Base-by-base conservation (phyloP, 768 basidiomycete species). In the Macrolepiota fuliginosa region DNA sequence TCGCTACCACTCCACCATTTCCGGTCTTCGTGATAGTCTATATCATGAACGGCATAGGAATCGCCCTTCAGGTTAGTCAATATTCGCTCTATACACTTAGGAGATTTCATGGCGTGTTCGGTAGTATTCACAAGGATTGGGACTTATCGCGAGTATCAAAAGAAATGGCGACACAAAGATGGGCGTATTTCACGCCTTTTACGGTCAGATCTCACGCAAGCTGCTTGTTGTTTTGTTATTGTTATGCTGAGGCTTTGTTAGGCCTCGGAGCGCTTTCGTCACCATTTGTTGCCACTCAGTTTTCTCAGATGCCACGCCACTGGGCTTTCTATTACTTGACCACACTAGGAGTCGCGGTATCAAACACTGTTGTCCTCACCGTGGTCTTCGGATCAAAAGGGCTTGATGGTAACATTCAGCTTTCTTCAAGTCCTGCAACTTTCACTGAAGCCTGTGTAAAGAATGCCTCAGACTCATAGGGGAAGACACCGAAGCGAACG, bases 261-360 rank as follows among this genome's bases (percentile, higher is more conserved):
- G 89, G 89, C 19, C 74, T 81, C 0, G 90, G 90, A 2, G 89
- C 89, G 3, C 74, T 90, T 10, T 77, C 77, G 7, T 72, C 92
- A 0, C 94, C 94, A 1, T 79, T 96, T n/a, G 85, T 88, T 0
- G 82, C 93, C 0, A 96, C 94, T 0, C 90, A 92, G 59, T 94
- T 96, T 65, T 79, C 90, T 0, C 83, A 85, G 56, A 67, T 83
- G 32, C 29, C 29, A 3, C 71, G 64, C 0, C 79, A 75, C 37
- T 94, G 92, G 93, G 89, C 87, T 1, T 88, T 89, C 69, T 89
- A 94, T 69, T 95, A 87, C 68, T 78, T 94, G 6, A 75, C 75
- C 0, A 90, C 91, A 0, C 72, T 94, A 0, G 88, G 84, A 1
- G 63, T 95, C n/a, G 84, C 89, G 0, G 59, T 85, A 15, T 63